These are phyloP conservation scores for Mycena metata DNA, from an alignment of 768 basidiomycete genomes.

Conservation along the genomic window DNA sequence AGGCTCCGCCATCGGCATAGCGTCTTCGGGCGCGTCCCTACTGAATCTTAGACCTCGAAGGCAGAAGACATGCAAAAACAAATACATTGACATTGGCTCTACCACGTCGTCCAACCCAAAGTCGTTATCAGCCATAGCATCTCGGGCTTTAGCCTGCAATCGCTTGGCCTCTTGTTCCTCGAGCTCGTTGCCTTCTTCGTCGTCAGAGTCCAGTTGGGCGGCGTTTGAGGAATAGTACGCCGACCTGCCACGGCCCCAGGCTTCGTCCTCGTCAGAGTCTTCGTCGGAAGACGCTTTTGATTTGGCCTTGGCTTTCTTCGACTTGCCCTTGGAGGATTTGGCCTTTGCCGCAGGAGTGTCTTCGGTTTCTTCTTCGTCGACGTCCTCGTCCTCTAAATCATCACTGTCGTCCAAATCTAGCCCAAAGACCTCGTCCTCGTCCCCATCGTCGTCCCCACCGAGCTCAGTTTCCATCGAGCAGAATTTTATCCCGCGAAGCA, in stretches of 20 bases:
- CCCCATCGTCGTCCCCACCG: slow-evolving; percentile 56
- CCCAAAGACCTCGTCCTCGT: slow-evolving; percentile 49
- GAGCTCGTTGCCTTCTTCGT: slow-evolving; percentile 90
- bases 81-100: slow-evolving; percentile 45
- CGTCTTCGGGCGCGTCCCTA: slow-evolving; percentile 57
- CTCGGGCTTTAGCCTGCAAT: slow-evolving; percentile 81
- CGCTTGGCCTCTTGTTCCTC: slow-evolving; percentile 91
- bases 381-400: slow-evolving; percentile 46
- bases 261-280: slow-evolving; percentile 67
- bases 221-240: slow-evolving; percentile 93
- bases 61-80: background rate
- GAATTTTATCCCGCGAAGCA: slow-evolving; percentile 78
- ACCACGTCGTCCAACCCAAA: slow-evolving; percentile 82
- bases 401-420: slow-evolving; percentile 48
- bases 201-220: slow-evolving; percentile 82
- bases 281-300: slow-evolving; percentile 43
- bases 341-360: slow-evolving; percentile 28
- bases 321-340: slow-evolving; percentile 36
- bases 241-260: slow-evolving; percentile 85
- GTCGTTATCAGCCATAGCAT: slow-evolving; percentile 81
- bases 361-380: slow-evolving; percentile 40
- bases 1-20: slow-evolving; percentile 50
- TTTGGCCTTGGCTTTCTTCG: slow-evolving; percentile 43
- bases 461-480: slow-evolving; percentile 73
- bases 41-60: slow-evolving; percentile 1